Conservation (phyloP, 192 early-diverging fungal species). For the Helicostylum pulchrum region DNA sequence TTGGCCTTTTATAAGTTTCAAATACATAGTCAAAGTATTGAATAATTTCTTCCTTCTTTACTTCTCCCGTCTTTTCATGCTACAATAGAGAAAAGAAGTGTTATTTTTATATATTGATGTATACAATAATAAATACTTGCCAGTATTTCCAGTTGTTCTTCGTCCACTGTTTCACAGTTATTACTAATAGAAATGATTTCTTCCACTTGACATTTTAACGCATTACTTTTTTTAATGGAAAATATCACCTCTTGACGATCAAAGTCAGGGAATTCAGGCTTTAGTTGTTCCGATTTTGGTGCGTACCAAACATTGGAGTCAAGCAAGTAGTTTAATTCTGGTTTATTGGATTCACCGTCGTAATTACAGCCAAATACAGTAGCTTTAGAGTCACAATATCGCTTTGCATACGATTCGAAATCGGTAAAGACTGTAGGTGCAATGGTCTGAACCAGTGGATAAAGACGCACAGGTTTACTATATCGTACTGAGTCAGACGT, state of each 20-base stretch:
- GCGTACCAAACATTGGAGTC: not conserved
- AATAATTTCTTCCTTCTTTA: too few relatives aligned
- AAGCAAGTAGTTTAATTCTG: not conserved
- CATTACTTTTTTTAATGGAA: not conserved
- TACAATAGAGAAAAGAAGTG: too few relatives aligned
- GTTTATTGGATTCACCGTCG: not conserved
- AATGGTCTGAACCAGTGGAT: constrained; percentile 14
- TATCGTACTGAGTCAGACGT: not conserved
- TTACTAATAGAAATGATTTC: too few relatives aligned
- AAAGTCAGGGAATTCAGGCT: not conserved
- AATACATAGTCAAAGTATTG: too few relatives aligned
- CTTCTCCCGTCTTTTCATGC: too few relatives aligned
- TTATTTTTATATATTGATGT: too few relatives aligned
- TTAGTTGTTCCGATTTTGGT: not conserved
- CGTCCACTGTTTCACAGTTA: too few relatives aligned
- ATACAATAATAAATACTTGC: too few relatives aligned
- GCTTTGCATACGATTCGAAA: constrained; percentile 4
- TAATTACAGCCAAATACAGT: constrained; percentile 15
- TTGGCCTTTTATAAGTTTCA: too few relatives aligned
- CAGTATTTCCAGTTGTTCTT: too few relatives aligned
- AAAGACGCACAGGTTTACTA: constrained; percentile 17
- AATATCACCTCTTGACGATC: not conserved
- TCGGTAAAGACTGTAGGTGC: not conserved
- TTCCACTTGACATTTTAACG: too few relatives aligned
- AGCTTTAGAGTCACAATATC: constrained; percentile 3